These are phyloP conservation scores for Setomelanomma holmii DNA, from an alignment of 2,329 filamentous ascomycete species.

Conservation along the genomic window DNA sequence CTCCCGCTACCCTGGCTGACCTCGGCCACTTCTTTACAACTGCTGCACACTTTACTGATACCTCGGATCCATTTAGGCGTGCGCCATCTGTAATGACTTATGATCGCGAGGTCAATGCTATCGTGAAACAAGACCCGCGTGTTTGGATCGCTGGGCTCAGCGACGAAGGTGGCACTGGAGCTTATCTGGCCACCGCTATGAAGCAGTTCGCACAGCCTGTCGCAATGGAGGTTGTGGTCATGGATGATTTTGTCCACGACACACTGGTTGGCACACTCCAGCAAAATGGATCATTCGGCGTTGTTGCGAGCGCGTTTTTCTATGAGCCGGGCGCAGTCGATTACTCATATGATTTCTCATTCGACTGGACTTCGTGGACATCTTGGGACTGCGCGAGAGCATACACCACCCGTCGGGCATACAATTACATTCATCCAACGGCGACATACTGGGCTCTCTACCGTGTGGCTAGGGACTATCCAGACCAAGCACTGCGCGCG, in stretches of 20 bases:
- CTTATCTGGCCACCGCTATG: conserved; percentile 62
- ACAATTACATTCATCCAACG: conserved; percentile 66
- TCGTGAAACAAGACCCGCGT: conserved; percentile 56
- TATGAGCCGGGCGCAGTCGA: conserved; percentile 57
- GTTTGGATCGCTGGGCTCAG: conserved; percentile 67
- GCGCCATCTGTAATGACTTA: conserved; percentile 65
- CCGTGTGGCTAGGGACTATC: conserved; percentile 60
- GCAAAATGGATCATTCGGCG: conserved; percentile 52
- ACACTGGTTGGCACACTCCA: conserved; percentile 59
- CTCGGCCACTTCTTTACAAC: conserved; percentile 63
- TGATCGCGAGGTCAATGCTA: conserved; percentile 49
- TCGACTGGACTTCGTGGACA: conserved; percentile 60
- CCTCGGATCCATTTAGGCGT: conserved; percentile 62
- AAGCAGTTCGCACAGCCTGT: conserved; percentile 63
- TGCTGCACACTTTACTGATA: conserved; percentile 60
- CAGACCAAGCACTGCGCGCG: conserved; percentile 51
- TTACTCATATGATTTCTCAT: conserved; percentile 54
- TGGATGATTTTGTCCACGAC: conserved; percentile 62
- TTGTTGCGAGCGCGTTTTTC: conserved; percentile 65
- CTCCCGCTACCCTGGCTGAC: conserved; percentile 53
- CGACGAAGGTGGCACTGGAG: conserved; percentile 65
- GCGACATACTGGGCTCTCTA: conserved; percentile 67
- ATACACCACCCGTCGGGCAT: conserved; percentile 59
- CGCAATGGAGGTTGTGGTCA: conserved; percentile 57
- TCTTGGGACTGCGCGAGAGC: conserved; percentile 60